Conservation (phyloP, 2,329 filamentous ascomycete species). For the Fusarium devonianum region DNA sequence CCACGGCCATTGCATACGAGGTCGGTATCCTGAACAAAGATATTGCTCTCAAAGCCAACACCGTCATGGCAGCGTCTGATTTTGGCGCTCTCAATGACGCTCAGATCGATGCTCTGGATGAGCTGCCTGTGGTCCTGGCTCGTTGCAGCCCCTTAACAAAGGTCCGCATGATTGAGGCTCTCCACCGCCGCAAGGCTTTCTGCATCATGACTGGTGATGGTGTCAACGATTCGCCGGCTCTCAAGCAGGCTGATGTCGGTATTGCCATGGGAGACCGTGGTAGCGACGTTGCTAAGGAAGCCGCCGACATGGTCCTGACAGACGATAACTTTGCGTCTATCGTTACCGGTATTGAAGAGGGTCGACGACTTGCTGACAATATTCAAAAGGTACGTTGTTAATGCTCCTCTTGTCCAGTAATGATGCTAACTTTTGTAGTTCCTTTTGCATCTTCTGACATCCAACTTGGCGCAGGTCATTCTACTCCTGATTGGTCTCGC, state of each 20-base stretch:
- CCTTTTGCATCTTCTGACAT: slow-evolving; percentile 70
- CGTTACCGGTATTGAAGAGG: slow-evolving; percentile 74
- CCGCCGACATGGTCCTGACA: slow-evolving; percentile 85
- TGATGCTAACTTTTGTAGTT: slow-evolving; percentile 51
- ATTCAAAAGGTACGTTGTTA: slow-evolving; percentile 68
- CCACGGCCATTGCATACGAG: slow-evolving; percentile 69
- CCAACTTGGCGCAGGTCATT: slow-evolving; percentile 74
- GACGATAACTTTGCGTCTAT: slow-evolving; percentile 90
- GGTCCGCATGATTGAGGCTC: slow-evolving; percentile 78
- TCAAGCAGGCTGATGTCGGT: slow-evolving; percentile 76
- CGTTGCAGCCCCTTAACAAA: slow-evolving; percentile 75
- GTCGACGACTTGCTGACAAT: slow-evolving; percentile 74
- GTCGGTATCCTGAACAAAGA: slow-evolving; percentile 64
- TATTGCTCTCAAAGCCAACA: slow-evolving; percentile 48
- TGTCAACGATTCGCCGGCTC: slow-evolving; percentile 76
- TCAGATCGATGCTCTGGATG: slow-evolving; percentile 67
- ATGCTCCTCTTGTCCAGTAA: not conserved
- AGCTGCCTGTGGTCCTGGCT: slow-evolving; percentile 72
- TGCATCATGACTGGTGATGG: slow-evolving; percentile 80
- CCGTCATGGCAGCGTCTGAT: slow-evolving; percentile 67
- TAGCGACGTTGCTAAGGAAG: slow-evolving; percentile 79
- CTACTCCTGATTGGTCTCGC: slow-evolving; percentile 72
- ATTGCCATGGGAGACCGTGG: slow-evolving; percentile 78
- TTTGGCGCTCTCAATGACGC: slow-evolving; percentile 69
- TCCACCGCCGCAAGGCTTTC: slow-evolving; percentile 71